Evolutionary conservation across 2,329 filamentous ascomycete species (phyloP), one percentile per base, ranked within the genome.

Genomic region (Cladosporium sp.): DNA sequence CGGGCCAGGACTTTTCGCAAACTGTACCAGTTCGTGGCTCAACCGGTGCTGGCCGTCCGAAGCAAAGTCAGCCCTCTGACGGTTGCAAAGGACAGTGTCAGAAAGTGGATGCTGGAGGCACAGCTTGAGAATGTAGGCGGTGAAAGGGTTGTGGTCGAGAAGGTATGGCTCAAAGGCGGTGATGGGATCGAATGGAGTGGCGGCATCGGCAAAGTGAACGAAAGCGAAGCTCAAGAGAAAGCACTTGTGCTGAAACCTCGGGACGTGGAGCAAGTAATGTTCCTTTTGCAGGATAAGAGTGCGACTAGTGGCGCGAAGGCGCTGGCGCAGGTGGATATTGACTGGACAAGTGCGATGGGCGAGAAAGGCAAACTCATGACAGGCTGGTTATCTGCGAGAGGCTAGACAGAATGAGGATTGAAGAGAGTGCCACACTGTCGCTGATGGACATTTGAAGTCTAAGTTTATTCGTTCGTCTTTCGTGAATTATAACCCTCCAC

Each of bases 51-150:
- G 65, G 90, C 92, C 63, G 93, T 99, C 60, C 82, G 93, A 63
- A 97, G 93, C 0, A 99, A 97, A 73, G 84, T 91, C 3, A 89
- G 89, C 3, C 81, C 86, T 54, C 70, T 52, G 36, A 70, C 19
- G 73, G 72, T 38, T 66, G 74, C 43, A 66, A 75, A 43, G 73
- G 74, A 58, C 11, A 43, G 3, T n/a, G 52, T 40, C 12, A 49
- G 42, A 34, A 61, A 65, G 49, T 96, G 90, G 83, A 86, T 90
- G 14, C 80, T 99, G 51, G 94, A 99, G 74, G 94, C 93, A 25
- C 94, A 99, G 76, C 75, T 99, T 60, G 94, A 99, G 78, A 99
- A 97, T 74, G 89, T 92, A 70, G 90, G 90, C 49, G 92, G 97
- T 71, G 87, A 87, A 45, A 80, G 86, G 4, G 88, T 97, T 64